Percentiles rank a stretch among this genome's conserved stretches.
Evolutionary conservation across 345 rosid species (phyloP).

Genomic region (Melaleuca alternifolia): DNA sequence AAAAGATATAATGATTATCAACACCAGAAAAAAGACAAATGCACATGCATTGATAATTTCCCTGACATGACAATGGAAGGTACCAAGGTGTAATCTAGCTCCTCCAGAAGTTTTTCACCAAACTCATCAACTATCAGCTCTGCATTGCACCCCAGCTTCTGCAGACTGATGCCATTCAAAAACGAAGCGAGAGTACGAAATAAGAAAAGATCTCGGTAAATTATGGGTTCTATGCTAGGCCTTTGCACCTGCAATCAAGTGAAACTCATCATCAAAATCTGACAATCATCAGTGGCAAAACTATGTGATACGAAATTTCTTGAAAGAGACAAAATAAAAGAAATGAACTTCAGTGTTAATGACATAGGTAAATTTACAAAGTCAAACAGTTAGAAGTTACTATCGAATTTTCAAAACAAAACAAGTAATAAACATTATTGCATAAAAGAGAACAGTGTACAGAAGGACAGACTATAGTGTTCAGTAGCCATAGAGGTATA

Average conservation of each 20-base stretch:
- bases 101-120: conserved; percentile 97
- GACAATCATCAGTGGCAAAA: neutral
- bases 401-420: neutral
- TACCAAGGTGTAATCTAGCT: conserved; percentile 98
- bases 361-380: neutral
- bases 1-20: neutral
- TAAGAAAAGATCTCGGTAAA: conserved; percentile 89
- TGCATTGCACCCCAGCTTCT: conserved; percentile 92
- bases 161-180: conserved; percentile 77
- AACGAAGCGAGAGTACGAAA: conserved; percentile 93
- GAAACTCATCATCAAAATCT: neutral
- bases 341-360: neutral
- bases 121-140: conserved; percentile 96
- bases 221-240: conserved; percentile 87
- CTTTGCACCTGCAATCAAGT: conserved; percentile 67
- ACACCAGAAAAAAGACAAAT: neutral
- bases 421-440: neutral
- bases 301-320: neutral
- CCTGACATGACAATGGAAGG: neutral
- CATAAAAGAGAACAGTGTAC: neutral
- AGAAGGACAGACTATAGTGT: neutral
- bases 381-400: neutral
- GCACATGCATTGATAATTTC: neutral
- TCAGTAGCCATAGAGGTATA: neutral
- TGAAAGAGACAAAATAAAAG: neutral